These are phyloP conservation scores for Penicillium palitans DNA, from an alignment of 2,329 filamentous ascomycete species.

Conservation along the genomic window DNA sequence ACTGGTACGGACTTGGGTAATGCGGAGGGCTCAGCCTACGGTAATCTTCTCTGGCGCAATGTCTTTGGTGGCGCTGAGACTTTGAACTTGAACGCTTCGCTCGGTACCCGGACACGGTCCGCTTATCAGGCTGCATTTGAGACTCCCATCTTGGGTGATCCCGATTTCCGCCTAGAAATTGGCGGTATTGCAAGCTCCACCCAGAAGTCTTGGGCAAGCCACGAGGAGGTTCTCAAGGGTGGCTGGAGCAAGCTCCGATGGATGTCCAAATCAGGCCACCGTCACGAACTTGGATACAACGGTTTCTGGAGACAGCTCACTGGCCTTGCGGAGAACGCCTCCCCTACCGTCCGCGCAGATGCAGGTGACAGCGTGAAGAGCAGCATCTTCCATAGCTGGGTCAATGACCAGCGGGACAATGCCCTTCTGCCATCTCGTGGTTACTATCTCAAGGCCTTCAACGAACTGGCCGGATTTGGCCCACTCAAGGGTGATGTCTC, in stretches of 20 bases:
- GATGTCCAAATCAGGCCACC: conserved; percentile 63
- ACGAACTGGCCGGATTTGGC: conserved; percentile 85
- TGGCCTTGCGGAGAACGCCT: conserved; percentile 70
- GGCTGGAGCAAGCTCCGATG: conserved; percentile 75
- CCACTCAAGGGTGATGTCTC: conserved; percentile 82
- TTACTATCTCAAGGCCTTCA: conserved; percentile 73
- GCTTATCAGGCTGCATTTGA: conserved; percentile 86
- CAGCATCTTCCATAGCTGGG: conserved; percentile 77
- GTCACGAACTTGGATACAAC: conserved; percentile 77
- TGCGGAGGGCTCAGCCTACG: conserved; percentile 89
- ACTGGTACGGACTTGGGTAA: conserved; percentile 94
- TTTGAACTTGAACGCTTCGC: conserved; percentile 79
- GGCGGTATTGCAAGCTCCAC: conserved; percentile 82
- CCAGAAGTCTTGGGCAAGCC: conserved; percentile 87
- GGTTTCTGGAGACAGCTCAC: conserved; percentile 88
- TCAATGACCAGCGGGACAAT: conserved; percentile 77
- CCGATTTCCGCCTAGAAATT: conserved; percentile 74
- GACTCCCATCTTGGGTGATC: conserved; percentile 79
- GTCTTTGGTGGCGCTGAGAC: conserved; percentile 92
- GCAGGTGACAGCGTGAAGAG: conserved; percentile 91
- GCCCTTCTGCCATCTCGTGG: conserved; percentile 80
- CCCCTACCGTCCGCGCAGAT: conserved; percentile 76
- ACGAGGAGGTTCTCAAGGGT: conserved; percentile 84
- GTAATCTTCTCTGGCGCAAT: conserved; percentile 83
- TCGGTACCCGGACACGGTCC: conserved; percentile 86